Base-by-base conservation (phyloP, 2,329 filamentous ascomycete species). In the Simplicillium aogashimaense region DNA sequence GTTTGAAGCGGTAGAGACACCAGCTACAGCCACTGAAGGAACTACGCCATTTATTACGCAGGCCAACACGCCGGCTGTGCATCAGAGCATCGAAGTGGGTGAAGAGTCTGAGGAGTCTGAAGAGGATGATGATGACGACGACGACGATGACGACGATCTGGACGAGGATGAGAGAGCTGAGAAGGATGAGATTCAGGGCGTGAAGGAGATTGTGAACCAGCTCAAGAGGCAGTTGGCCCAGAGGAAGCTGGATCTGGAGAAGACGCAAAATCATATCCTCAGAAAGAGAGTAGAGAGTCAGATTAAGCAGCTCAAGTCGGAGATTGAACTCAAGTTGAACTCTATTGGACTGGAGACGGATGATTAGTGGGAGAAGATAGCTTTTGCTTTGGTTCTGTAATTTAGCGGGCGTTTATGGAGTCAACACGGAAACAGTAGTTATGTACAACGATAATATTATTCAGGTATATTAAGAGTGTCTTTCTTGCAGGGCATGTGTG, bases 191-290 rank as follows among this genome's bases (percentile, higher is more conserved):
- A 63, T 70, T 45, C 67, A 73, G 46, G 72, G 73, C 44, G 67
- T 75, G 45, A 67, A 70, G 48, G 71, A 72, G 48, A 73, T 76
- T 46, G 70, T 76, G 38, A 60, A 65, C 37, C 65, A 70, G 38
- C 62, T 78, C 43, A 64, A 73, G 54, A 71, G 66, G 52, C 63
- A 71, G 50, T 64, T 76, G 14, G 59, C 62, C 30, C 55, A 57
- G 29, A 61, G 67, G 40, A 61, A 70, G 48, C 58, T 56, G 5
- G 65, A 72, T 47, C 57, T 71, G 37, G 58, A 59, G 14, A 59
- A 55, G 32, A 65, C 65, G 18, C 54, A 53, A 4, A 71, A 69
- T 50, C 61, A 62, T 43, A 69, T 78, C 42, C 54, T 78, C 43
- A 61, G 63, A 43, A 65, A 63, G 42, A 67, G 74, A 18, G 55